phyloP scores from a whole-genome alignment of 2,329 filamentous ascomycete genomes.

The Aspergillus caelatus region DNA sequence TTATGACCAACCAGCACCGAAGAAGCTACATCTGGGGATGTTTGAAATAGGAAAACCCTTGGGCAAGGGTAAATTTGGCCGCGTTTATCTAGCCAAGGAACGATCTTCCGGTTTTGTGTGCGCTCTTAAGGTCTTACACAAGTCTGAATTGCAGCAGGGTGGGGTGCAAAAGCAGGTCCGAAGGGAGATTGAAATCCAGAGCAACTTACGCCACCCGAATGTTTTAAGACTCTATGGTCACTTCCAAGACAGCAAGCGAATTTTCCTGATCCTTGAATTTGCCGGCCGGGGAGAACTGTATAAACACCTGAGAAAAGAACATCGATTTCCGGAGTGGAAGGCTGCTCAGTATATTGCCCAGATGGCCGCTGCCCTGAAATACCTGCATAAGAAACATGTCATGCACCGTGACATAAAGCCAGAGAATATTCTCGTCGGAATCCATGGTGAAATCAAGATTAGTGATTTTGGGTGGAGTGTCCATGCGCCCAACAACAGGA shows the following conservation, averaged over 20 bases:
- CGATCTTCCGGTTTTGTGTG: constrained; percentile 79
- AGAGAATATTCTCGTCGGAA: constrained; percentile 93
- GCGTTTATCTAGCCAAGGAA: constrained; percentile 83
- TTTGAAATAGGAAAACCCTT: constrained; percentile 88
- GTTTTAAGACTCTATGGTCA: constrained; percentile 82
- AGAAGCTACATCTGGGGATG: constrained; percentile 84
- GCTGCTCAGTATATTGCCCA: constrained; percentile 86
- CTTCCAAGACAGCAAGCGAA: constrained; percentile 85
- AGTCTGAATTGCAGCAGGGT: constrained; percentile 77
- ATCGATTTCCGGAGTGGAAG: constrained; percentile 81
- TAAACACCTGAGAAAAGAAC: constrained; percentile 79
- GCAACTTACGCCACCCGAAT: constrained; percentile 82
- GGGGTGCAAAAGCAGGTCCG: constrained; percentile 85
- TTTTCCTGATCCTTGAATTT: constrained; percentile 86
- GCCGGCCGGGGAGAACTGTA: constrained; percentile 85
- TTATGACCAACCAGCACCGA: constrained; percentile 59
- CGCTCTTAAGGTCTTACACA: constrained; percentile 84
- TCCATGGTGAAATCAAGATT: constrained; percentile 98
- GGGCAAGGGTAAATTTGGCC: constrained; percentile 84
- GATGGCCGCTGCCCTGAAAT: constrained; percentile 86
- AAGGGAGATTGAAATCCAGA: constrained; percentile 87
- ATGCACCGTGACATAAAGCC: constrained; percentile 98
- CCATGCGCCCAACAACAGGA: constrained; percentile 90
- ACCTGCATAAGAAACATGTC: constrained; percentile 94
- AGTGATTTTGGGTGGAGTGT: constrained; percentile 99